Percentiles rank a stretch among this genome's conserved stretches.
Conservation (phyloP, 495 filamentous ascomycete species). For the Neurospora sp. region DNA sequence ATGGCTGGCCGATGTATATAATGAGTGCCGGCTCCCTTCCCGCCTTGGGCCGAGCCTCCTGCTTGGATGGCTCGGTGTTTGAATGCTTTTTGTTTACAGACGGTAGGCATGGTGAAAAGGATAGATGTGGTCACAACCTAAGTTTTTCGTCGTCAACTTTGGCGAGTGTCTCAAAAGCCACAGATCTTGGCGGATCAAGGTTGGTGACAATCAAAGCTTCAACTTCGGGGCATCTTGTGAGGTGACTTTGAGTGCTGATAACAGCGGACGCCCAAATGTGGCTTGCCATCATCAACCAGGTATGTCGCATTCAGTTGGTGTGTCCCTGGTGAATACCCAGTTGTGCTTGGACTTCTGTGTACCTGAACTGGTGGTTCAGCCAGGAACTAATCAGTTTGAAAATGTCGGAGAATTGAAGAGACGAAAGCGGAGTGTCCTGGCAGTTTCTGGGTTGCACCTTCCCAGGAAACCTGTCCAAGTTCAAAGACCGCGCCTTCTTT, state of each 20-base stretch:
- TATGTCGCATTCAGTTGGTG: background rate
- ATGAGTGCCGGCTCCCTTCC: background rate
- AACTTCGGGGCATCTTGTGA: background rate
- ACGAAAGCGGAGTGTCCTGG: too few species aligned
- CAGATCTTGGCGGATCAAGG: background rate
- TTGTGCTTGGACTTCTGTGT: background rate
- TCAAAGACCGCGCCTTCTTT: too few species aligned
- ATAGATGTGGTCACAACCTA: background rate
- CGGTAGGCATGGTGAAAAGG: background rate
- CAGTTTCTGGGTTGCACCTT: too few species aligned
- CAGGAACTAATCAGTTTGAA: too few species aligned
- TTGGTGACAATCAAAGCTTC: background rate
- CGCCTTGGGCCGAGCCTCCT: background rate
- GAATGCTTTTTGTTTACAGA: background rate
- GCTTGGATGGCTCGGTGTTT: background rate
- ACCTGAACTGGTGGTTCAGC: too few species aligned
- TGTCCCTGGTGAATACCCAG: background rate
- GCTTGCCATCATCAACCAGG: background rate
- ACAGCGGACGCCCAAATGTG: background rate
- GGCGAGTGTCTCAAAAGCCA: background rate
- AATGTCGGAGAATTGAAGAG: too few species aligned
- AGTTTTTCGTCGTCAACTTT: background rate
- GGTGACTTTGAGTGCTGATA: background rate
- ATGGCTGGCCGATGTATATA: background rate
- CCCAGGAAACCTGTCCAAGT: too few species aligned